Conservation (phyloP, 179 eudicot genomes). For the Beta macrorhiza region DNA sequence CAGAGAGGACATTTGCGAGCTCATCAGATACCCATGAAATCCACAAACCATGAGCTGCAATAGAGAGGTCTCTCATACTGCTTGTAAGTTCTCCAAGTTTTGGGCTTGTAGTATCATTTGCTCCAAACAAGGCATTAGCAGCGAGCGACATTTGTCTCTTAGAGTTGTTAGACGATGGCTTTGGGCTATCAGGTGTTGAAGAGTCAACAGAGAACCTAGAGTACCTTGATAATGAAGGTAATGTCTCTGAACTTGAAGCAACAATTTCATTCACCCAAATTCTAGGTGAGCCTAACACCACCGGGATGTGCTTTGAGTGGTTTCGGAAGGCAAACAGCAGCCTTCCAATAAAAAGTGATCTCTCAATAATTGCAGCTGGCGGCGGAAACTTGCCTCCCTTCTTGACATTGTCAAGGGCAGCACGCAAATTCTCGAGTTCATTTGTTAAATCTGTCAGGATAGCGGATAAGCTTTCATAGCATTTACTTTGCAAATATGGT, state of each 20-base stretch:
- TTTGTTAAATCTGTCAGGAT: conserved; percentile 63
- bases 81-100: conserved; percentile 72
- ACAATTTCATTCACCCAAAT: conserved; percentile 60
- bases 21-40: conserved; percentile 86
- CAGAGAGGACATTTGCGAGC: conserved; percentile 55
- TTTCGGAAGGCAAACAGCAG: conserved; percentile 81
- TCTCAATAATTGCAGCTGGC: conserved; percentile 61
- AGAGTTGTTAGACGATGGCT: conserved; percentile 44
- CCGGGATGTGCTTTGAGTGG: conserved; percentile 77
- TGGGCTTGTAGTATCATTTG: conserved; percentile 60
- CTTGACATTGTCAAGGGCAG: conserved; percentile 44
- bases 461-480: conserved; percentile 58
- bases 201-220: conserved; percentile 51
- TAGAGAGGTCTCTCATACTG: conserved; percentile 62
- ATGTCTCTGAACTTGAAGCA: conserved; percentile 42
- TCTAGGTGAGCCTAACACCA: conserved; percentile 85
- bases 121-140: conserved; percentile 65
- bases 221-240: conserved; percentile 47
- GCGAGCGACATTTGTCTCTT: conserved; percentile 62
- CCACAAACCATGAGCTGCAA: conserved; percentile 82
- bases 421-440: conserved; percentile 60
- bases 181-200: conserved; percentile 44
- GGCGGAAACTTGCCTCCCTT: conserved; percentile 31
- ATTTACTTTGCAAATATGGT: conserved; percentile 71
- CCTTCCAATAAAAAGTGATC: conserved; percentile 83